These are phyloP conservation scores for Metrosideros polymorpha DNA, from an alignment of 441 rosid species.

Conservation along the genomic window DNA sequence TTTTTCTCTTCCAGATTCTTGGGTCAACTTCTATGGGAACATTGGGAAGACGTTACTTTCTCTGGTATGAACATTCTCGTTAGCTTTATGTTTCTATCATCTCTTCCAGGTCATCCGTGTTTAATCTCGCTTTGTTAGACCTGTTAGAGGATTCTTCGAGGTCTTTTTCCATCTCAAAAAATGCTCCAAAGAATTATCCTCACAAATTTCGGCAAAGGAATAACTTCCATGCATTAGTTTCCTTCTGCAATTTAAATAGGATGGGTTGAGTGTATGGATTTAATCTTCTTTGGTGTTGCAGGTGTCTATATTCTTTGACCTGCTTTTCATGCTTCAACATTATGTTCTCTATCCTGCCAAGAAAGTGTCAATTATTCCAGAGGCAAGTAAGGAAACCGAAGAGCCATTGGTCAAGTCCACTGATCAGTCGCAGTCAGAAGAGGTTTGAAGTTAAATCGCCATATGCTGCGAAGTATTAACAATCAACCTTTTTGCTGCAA, in stretches of 20 bases:
- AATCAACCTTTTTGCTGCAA: not conserved
- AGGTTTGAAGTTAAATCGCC: constrained; percentile 18
- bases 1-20: constrained; percentile 53
- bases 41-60: constrained; percentile 81
- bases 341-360: constrained; percentile 34
- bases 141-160: not conserved
- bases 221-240: not conserved
- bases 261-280: not conserved
- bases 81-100: not conserved
- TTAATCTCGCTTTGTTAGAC: not conserved
- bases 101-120: not conserved
- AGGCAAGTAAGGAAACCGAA: constrained; percentile 17
- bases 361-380: constrained; percentile 9
- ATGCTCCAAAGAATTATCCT: not conserved
- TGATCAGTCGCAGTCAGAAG: constrained; percentile 20
- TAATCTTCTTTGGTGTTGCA: constrained; percentile 19
- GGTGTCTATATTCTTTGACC: constrained; percentile 69
- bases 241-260: not conserved
- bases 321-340: constrained; percentile 68
- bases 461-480: not conserved
- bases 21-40: constrained; percentile 96
- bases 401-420: constrained; percentile 45
- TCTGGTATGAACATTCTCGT: constrained; percentile 33
- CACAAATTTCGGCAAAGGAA: not conserved
- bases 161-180: not conserved